These are phyloP conservation scores for Ophiostoma perfectum DNA, from an alignment of 2,329 filamentous ascomycete species.

Conservation along the genomic window DNA sequence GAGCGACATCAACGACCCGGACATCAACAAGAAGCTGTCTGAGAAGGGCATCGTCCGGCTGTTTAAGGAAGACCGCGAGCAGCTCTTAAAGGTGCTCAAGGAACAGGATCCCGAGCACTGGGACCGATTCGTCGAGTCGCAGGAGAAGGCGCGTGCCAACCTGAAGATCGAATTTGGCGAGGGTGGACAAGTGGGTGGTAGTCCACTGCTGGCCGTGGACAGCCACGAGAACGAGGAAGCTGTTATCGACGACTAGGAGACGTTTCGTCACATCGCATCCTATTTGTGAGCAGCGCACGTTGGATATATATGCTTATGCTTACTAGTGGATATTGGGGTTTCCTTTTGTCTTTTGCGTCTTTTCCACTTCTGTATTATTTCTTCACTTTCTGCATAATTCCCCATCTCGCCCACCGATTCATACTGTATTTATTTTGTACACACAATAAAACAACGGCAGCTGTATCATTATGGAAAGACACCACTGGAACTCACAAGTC, in stretches of 20 bases:
- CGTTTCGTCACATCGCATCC: not conserved
- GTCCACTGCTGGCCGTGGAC: not conserved
- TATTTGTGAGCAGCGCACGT: not conserved
- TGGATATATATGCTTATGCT: not conserved
- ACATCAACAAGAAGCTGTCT: constrained; percentile 48
- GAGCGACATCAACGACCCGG: constrained; percentile 56
- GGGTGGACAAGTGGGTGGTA: constrained; percentile 11
- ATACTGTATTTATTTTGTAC: not conserved
- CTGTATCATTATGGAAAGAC: not conserved
- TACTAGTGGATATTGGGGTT: not conserved
- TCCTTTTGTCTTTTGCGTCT: not conserved
- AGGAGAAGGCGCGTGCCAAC: constrained; percentile 55
- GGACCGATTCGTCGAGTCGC: constrained; percentile 56
- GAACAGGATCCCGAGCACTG: constrained; percentile 63
- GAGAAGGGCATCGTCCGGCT: constrained; percentile 56
- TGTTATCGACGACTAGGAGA: constrained; percentile 12
- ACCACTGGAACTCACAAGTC: not conserved
- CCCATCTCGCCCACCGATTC: constrained; percentile 5
- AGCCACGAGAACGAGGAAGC: constrained; percentile 15
- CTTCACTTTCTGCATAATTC: not conserved
- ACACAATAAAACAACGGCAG: not conserved
- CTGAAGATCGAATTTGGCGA: constrained; percentile 33
- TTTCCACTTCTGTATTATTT: not conserved
- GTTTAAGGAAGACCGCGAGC: constrained; percentile 53
- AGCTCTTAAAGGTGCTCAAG: constrained; percentile 46